A percentile compares a stretch with the other conserved stretches of the same genome.
Evolutionary conservation across 768 basidiomycete species (phyloP).

Genomic region (Termitomyces sp.): DNA sequence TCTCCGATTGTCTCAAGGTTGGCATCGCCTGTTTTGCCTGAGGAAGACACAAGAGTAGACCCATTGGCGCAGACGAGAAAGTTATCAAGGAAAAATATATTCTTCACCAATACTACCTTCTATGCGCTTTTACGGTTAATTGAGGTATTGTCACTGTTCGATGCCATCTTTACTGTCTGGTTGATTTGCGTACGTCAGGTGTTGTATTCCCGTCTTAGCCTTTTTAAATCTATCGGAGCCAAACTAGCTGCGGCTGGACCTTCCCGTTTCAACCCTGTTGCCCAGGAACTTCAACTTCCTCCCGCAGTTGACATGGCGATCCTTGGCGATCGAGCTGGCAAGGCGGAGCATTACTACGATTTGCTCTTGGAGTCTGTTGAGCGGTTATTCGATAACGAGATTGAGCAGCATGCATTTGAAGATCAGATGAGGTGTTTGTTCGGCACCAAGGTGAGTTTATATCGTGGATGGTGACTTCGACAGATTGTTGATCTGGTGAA

Average conservation of each 20-base stretch:
- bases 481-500: neutral
- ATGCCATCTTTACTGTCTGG: neutral
- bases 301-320: conserved; percentile 24
- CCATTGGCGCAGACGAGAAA: conserved; percentile 25
- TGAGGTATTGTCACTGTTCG: conserved; percentile 55
- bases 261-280: conserved; percentile 18
- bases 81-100: conserved; percentile 48
- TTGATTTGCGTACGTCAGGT: conserved; percentile 43
- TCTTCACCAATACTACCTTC: conserved; percentile 88
- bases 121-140: conserved; percentile 83
- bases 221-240: conserved; percentile 71
- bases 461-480: neutral
- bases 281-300: conserved; percentile 28
- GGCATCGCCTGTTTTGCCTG: conserved; percentile 57
- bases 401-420: conserved; percentile 85
- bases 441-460: conserved; percentile 60
- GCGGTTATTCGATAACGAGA: conserved; percentile 85
- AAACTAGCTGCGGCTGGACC: conserved; percentile 36
- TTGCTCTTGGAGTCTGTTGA: conserved; percentile 86
- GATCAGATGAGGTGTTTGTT: conserved; percentile 89
- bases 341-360: conserved; percentile 73
- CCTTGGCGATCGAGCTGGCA: conserved; percentile 33
- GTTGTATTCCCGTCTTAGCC: conserved; percentile 74
- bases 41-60: conserved; percentile 36
- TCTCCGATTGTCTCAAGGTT: conserved; percentile 55